These are phyloP conservation scores for Magnusiomyces suaveolens DNA, from an alignment of 1,139 yeast species.

Conservation along the genomic window DNA sequence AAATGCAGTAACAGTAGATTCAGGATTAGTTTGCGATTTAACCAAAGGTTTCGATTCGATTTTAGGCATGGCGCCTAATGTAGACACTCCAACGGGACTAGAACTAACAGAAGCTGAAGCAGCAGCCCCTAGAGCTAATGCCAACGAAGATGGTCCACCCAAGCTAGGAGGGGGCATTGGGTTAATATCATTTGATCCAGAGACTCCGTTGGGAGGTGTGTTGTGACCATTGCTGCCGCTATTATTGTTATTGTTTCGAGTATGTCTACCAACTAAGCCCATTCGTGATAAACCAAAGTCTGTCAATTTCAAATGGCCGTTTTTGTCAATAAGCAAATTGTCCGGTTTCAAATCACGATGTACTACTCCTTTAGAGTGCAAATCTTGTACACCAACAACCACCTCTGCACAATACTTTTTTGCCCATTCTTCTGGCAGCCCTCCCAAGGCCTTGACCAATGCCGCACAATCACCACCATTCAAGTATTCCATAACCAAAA, in stretches of 20 bases:
- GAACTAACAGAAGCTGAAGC: not conserved
- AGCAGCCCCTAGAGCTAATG: not conserved
- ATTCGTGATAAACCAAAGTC: conserved; percentile 91
- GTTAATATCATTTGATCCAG: not conserved
- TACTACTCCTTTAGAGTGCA: conserved; percentile 80
- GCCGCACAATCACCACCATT: conserved; percentile 97
- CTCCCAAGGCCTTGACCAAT: conserved; percentile 68
- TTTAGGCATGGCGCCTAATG: not conserved
- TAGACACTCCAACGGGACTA: not conserved
- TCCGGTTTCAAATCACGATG: conserved; percentile 96
- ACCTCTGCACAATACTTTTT: conserved; percentile 81
- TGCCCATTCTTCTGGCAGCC: conserved; percentile 76
- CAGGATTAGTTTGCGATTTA: conserved; percentile 10
- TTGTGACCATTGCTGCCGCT: conserved; percentile 2
- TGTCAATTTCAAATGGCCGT: conserved; percentile 84
- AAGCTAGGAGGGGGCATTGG: conserved; percentile 3
- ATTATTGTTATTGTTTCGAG: conserved; percentile 26
- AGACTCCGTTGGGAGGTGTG: not conserved
- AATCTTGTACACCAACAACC: conserved; percentile 78
- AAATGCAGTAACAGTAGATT: not conserved
- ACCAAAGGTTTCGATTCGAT: conserved; percentile 4
- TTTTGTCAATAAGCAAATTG: conserved; percentile 71
- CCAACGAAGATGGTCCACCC: conserved; percentile 4
- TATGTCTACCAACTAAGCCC: conserved; percentile 81
- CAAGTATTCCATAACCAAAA: conserved; percentile 90